Base-by-base conservation (phyloP, 2,329 filamentous ascomycete genomes). In the Albophoma yamanashiensis region DNA sequence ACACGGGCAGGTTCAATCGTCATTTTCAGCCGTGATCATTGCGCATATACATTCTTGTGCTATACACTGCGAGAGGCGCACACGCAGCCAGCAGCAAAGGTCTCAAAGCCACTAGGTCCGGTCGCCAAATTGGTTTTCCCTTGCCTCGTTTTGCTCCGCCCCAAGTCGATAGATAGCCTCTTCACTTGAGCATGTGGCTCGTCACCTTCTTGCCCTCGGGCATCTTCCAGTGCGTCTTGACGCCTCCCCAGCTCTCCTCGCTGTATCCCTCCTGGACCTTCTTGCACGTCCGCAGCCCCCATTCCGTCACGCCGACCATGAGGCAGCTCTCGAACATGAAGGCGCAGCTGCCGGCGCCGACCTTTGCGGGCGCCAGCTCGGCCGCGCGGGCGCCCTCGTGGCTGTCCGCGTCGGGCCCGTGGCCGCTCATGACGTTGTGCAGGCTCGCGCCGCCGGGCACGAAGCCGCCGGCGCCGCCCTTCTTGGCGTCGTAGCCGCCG, bases 211-310 rank as follows among this genome's bases (percentile, higher is more conserved):
- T 60, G 1, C 71, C 75, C 42, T 74, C 72, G 0, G 79, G 77
- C 66, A 67, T 68, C 68, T 75, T 74, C 79, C 87, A 89, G 68
- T 89, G 83, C 52, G 85, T 79, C 73, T 83, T 82, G 59, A 89
- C 75, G 0, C 81, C 81, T 38, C 79, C 85, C 91, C 91, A 96
- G 70, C 89, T 92, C 77, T 95, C 89, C 60, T 86, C 84, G 69
- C 85, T 60, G n/a, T 64, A 64, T 3, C 62, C 62, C 42, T 64
- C 61, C 76, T 84, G 82, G 17, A 83, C 77, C 71, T 82, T 83
- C 63, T 74, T 71, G 60, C 80, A 94, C 61, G 82, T 79, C 65
- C 75, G 71, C 59, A 83, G 72, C 0, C 86, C 87, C 87, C 87
- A 91, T 58, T 88, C 84, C 1, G 87, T 88, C 25, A 90, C 85